A percentile compares a stretch with the other conserved stretches of the same genome.
Evolutionary conservation across 129 eudicot species (phyloP).

Genomic region (Escallonia rubra): DNA sequence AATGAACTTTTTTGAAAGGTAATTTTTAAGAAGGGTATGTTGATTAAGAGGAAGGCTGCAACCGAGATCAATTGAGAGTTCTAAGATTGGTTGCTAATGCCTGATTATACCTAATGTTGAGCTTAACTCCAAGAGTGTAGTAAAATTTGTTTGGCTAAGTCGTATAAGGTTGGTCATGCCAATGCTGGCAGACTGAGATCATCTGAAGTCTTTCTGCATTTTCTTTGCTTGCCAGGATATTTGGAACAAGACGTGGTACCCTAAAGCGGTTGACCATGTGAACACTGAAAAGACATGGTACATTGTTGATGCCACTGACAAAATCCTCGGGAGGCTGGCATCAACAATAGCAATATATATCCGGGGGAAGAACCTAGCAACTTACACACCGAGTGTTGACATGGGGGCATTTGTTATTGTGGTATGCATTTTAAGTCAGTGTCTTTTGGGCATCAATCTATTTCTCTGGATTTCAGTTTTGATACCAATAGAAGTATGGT

Average conservation of each 20-base stretch:
- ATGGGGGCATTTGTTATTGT: constrained; percentile 97
- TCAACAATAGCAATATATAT: constrained; percentile 82
- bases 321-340: constrained; percentile 85
- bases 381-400: constrained; percentile 87
- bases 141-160: neutral
- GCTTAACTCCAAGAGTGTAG: neutral
- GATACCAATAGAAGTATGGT: neutral
- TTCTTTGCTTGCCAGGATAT: constrained; percentile 57
- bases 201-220: neutral
- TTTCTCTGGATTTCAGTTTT: neutral
- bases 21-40: neutral
- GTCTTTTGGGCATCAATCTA: neutral
- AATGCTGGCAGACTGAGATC: neutral
- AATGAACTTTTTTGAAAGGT: neutral
- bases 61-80: neutral
- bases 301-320: constrained; percentile 88
- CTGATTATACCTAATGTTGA: neutral
- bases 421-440: constrained; percentile 31
- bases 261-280: constrained; percentile 83
- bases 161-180: too few relatives aligned
- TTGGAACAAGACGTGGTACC: constrained; percentile 96
- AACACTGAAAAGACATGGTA: constrained; percentile 88
- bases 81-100: neutral
- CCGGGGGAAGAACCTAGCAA: constrained; percentile 83
- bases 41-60: too few relatives aligned